Conservation (phyloP, 345 rosid species). For the Syzygium aqueum region DNA sequence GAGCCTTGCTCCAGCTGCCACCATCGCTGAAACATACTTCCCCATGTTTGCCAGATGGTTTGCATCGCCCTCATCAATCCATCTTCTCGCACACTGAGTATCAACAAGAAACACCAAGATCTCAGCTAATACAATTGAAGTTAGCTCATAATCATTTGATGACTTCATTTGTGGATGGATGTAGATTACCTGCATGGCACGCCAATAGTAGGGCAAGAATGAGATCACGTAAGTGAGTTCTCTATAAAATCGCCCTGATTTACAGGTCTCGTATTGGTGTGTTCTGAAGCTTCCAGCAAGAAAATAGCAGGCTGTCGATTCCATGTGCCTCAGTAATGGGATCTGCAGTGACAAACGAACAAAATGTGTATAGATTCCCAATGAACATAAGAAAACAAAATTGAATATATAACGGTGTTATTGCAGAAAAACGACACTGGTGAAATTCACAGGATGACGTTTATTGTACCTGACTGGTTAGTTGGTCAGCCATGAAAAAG, state of each 20-base stretch:
- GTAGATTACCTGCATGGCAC: conserved; percentile 82
- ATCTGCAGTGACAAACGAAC: conserved; percentile 27
- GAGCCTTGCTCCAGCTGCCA: conserved; percentile 84
- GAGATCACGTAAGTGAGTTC: conserved; percentile 79
- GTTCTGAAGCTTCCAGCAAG: conserved; percentile 64
- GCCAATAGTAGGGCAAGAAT: conserved; percentile 88
- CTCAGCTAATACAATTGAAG: not conserved
- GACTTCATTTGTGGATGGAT: not conserved
- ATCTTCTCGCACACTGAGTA: conserved; percentile 76
- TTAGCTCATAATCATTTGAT: not conserved
- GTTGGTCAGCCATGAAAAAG: conserved; percentile 98
- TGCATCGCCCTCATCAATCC: conserved; percentile 67
- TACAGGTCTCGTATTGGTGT: conserved; percentile 58
- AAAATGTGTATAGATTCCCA: not conserved
- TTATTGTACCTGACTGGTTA: conserved; percentile 77
- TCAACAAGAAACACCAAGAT: not conserved
- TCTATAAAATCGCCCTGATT: conserved; percentile 48
- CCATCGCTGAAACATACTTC: conserved; percentile 93
- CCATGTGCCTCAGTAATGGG: conserved; percentile 76
- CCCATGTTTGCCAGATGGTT: conserved; percentile 90
- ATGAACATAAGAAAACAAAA: not conserved
- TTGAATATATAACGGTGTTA: not conserved
- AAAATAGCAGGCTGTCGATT: conserved; percentile 80
- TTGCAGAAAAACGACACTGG: not conserved
- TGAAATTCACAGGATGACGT: not conserved